A percentile compares a stretch with the other conserved stretches of the same genome.
These are phyloP conservation scores for Cordyceps militaris DNA, from an alignment of 2,329 filamentous ascomycete genomes.

Conservation along the genomic window DNA sequence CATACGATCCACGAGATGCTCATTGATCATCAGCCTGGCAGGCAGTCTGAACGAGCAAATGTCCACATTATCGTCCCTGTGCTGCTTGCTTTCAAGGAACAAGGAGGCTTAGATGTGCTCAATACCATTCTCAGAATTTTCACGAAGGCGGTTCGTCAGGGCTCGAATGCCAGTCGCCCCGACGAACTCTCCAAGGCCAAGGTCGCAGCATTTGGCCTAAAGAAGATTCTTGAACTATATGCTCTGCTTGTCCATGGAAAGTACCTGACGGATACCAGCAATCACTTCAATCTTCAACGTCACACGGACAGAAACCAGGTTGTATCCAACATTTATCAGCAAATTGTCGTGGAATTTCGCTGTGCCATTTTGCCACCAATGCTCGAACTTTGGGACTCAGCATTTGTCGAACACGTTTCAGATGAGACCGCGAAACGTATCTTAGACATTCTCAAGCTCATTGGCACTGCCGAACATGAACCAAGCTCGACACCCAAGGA, in stretches of 20 bases:
- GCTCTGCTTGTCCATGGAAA: slow-evolving; percentile 69
- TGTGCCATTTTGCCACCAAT: slow-evolving; percentile 71
- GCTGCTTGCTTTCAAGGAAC: slow-evolving; percentile 78
- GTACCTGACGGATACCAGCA: slow-evolving; percentile 68
- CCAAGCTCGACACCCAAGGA: slow-evolving; percentile 54
- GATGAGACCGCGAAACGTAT: slow-evolving; percentile 70
- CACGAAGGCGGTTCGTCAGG: slow-evolving; percentile 24
- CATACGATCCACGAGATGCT: slow-evolving; percentile 72
- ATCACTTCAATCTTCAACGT: slow-evolving; percentile 41
- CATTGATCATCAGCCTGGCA: slow-evolving; percentile 55
- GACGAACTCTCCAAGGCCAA: slow-evolving; percentile 41
- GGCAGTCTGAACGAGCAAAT: slow-evolving; percentile 41
- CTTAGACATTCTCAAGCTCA: slow-evolving; percentile 74
- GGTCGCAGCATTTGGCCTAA: slow-evolving; percentile 54
- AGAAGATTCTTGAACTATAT: slow-evolving; percentile 80
- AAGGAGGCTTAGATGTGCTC: slow-evolving; percentile 66
- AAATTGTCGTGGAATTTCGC: slow-evolving; percentile 82
- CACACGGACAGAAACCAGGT: slow-evolving; percentile 35
- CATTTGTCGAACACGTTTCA: slow-evolving; percentile 73
- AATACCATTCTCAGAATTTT: slow-evolving; percentile 68
- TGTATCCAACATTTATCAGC: slow-evolving; percentile 45
- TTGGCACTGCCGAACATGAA: slow-evolving; percentile 73
- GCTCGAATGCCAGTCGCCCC: slow-evolving; percentile 31
- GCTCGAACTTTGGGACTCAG: slow-evolving; percentile 75
- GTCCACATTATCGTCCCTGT: slow-evolving; percentile 64